Evolutionary conservation across 2,329 filamentous ascomycete genomes (phyloP).

Genomic region (Exutisphaerella laricina): DNA sequence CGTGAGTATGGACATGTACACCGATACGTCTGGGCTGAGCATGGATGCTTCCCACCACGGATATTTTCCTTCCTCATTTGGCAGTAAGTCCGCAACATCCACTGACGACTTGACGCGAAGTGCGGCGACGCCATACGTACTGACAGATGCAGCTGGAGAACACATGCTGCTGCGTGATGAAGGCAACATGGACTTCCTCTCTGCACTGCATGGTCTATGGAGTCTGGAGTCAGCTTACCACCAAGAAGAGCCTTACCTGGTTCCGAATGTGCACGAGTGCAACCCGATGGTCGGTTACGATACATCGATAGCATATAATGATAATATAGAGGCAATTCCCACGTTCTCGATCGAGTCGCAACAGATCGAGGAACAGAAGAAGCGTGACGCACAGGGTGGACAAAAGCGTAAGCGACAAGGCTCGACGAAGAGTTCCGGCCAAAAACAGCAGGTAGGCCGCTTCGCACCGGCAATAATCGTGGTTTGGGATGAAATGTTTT

Average conservation of each 20-base stretch:
- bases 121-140: neutral
- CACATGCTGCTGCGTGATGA: neutral
- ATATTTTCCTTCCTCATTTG: conserved; percentile 3
- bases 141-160: conserved; percentile 1
- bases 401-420: conserved; percentile 4
- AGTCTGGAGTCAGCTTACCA: neutral
- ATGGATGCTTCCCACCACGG: neutral
- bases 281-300: neutral
- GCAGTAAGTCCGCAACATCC: conserved; percentile 1
- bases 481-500: too few species aligned
- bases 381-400: neutral
- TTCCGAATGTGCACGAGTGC: neutral
- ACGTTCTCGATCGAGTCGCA: neutral
- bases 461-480: too few species aligned
- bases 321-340: neutral
- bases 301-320: neutral
- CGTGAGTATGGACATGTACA: neutral
- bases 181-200: conserved; percentile 1
- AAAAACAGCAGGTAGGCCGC: neutral
- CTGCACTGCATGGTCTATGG: conserved; percentile 2
- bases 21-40: neutral
- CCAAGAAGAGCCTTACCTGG: neutral
- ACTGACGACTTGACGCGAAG: neutral
- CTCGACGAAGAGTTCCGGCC: neutral
- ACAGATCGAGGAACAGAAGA: neutral